Evolutionary conservation across 2,329 filamentous ascomycete genomes (phyloP), one percentile per base, ranked within the genome.

Genomic region (Colletotrichum truncatum): DNA sequence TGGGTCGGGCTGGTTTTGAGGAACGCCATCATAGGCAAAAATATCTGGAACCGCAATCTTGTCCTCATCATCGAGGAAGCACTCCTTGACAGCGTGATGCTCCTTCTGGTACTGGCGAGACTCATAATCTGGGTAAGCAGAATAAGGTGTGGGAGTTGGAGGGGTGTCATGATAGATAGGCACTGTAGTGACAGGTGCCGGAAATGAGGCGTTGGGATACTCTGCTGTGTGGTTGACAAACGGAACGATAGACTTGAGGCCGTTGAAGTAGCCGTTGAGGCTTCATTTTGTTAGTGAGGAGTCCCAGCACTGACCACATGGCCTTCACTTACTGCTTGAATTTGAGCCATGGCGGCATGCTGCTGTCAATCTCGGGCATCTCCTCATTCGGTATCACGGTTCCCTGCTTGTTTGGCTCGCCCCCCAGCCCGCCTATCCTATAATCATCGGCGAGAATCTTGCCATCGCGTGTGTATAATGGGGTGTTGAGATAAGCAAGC

Each of bases 261-360:
- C 94, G 39, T 91, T 89, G 76, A 93, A 93, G 75, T 95, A 97
- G 45, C 91, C 87, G 69, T 91, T 89, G 58, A 97, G 88, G 71
- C 95, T 97, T 68, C 6, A 30, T 32, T 0, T 18, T 18, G 61
- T 62, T 38, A 32, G 60, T 74, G 64, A 72, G 63, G 21, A 21
- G 46, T 41, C 21, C 11, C 8, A 12, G 10, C 23, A 4, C 23
- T 21, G 23, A 28, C 9, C 6, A 5, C 7, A 6, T 2, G 6
- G 4, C 14, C 4, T 39, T 18, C 16, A 77, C 81, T 78, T 72
- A 84, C 82, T 82, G 77, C 69, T 70, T 75, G 61, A 78, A 81
- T 49, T 72, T 73, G 52, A 81, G 74, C 79, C 79, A 81, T 36
- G 41, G 45, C 11, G 79, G 78, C 73, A 77, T 78, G 36, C 70